A percentile compares a stretch with the other conserved stretches of the same genome.
phyloP scores from a whole-genome alignment of 805 yeast genomes.

The Saccharomycopsis sp. region DNA sequence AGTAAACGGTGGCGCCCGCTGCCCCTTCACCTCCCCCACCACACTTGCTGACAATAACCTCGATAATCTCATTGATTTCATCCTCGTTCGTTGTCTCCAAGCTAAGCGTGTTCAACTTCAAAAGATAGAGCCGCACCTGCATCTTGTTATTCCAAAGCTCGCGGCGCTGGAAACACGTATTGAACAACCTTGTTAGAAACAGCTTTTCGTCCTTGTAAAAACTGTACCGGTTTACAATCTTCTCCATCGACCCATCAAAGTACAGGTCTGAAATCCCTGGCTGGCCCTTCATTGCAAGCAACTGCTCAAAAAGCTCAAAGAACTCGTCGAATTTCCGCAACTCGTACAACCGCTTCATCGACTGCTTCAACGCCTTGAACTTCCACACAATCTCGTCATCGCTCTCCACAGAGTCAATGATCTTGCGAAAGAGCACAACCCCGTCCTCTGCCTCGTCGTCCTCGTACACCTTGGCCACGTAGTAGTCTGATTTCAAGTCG shows the following conservation, averaged over 20 bases:
- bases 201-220: constrained; percentile 23
- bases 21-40: no score
- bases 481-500: constrained; percentile 9
- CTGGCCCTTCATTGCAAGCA: constrained; percentile 25
- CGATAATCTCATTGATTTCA: constrained; percentile 24
- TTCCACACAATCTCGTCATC: constrained; percentile 25
- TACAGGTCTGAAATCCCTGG: constrained; percentile 31
- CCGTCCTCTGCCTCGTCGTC: constrained; percentile 16
- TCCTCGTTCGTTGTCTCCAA: constrained; percentile 14
- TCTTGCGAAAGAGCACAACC: constrained; percentile 6
- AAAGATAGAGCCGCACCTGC: constrained; percentile 40
- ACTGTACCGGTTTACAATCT: constrained; percentile 30
- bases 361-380: constrained; percentile 34
- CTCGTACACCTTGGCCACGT: constrained; percentile 17
- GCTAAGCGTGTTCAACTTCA: constrained; percentile 32
- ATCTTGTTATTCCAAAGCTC: constrained; percentile 30
- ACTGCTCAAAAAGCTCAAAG: constrained; percentile 23
- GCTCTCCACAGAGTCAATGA: background rate
- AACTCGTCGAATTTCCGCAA: constrained; percentile 24
- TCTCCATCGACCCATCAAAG: constrained; percentile 33
- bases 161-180: constrained; percentile 25
- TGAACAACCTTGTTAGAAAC: constrained; percentile 30
- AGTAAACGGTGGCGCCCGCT: constrained; percentile 33
- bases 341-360: constrained; percentile 30
- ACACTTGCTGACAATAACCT: constrained; percentile 31